Base-by-base conservation (phyloP, 202 grass and related monocot genomes). In the Panicum hallii region DNA sequence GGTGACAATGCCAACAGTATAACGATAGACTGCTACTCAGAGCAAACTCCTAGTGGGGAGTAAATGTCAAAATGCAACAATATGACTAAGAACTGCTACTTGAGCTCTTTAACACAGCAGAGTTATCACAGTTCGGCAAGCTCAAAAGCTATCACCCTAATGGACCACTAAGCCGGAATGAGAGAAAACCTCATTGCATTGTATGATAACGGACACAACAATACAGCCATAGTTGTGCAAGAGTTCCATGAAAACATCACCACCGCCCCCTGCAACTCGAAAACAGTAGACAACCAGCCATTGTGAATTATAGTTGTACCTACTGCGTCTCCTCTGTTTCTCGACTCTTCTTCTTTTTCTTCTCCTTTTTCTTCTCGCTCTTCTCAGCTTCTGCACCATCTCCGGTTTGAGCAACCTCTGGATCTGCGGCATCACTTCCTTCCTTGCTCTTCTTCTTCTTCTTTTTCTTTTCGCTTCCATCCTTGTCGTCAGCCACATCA, bases 311-410 rank as follows among this genome's bases (percentile, higher is more conserved):
- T 34, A 45, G 16, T 71, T 62, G 65, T 78, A 54, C 23, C 45
- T 88, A 88, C 28, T 74, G 48, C 7, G 77, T 64, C 26, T 79
- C 63, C 9, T 92, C 85, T 38, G 63, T 45, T n/a, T 87, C 87
- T 81, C 47, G 74, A 63, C 69, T 90, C 79, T 93, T 93, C 91
- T 91, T 96, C 72, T 93, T 97, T 69, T 93, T 93, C 82, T 97
- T 93, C 64, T 91, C 72, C 69, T 73, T 87, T 63, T 90, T 94
- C 86, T 93, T 97, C 63, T 84, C 75, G 26, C 84, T 92, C 79
- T 90, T 94, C 90, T 91, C 88, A 79, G 53, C 79, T 30, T 86
- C 87, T 9, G 3, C 81, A 1, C 26, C 75, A 11, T 81, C 82
- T 67, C 32, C 86, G 47, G 49, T 41, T 49, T 64, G 14, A 28